Evolutionary conservation across 1,284 basidiomycete genomes (phyloP).

Genomic region (Boletellus deceptivus): DNA sequence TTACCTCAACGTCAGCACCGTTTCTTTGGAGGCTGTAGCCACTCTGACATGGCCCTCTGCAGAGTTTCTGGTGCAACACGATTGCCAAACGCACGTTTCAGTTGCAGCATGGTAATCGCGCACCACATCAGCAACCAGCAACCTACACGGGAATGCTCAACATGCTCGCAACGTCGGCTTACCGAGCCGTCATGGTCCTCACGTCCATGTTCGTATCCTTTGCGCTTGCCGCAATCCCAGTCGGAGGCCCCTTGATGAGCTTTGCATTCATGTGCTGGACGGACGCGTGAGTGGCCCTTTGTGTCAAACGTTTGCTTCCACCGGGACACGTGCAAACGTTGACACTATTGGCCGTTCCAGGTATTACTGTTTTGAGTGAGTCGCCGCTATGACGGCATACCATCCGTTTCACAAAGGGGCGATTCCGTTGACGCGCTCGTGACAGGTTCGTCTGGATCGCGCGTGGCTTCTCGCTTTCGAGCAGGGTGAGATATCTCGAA

Average conservation of each 20-base stretch:
- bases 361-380: slow-evolving; percentile 87
- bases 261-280: slow-evolving; percentile 81
- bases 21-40: slow-evolving; percentile 3
- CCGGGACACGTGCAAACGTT: slow-evolving; percentile 1
- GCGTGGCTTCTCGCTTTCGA: slow-evolving; percentile 63
- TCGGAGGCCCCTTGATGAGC: slow-evolving; percentile 55
- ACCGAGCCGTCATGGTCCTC: slow-evolving; percentile 74
- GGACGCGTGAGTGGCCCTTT: slow-evolving; percentile 61
- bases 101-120: slow-evolving; percentile 62
- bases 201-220: slow-evolving; percentile 73
- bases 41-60: slow-evolving; percentile 18
- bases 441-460: slow-evolving; percentile 75
- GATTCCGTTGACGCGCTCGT: slow-evolving; percentile 6
- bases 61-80: slow-evolving; percentile 72
- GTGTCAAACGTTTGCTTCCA: neutral
- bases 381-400: slow-evolving; percentile 4
- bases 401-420: neutral
- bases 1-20: slow-evolving; percentile 67
- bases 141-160: slow-evolving; percentile 72
- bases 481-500: slow-evolving; percentile 71
- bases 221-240: slow-evolving; percentile 59
- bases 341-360: slow-evolving; percentile 36
- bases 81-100: slow-evolving; percentile 71
- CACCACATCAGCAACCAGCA: slow-evolving; percentile 44
- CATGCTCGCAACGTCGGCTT: slow-evolving; percentile 72